phyloP scores from a whole-genome alignment of 2,329 filamentous ascomycete genomes.

The Pseudogymnoascus sp. region DNA sequence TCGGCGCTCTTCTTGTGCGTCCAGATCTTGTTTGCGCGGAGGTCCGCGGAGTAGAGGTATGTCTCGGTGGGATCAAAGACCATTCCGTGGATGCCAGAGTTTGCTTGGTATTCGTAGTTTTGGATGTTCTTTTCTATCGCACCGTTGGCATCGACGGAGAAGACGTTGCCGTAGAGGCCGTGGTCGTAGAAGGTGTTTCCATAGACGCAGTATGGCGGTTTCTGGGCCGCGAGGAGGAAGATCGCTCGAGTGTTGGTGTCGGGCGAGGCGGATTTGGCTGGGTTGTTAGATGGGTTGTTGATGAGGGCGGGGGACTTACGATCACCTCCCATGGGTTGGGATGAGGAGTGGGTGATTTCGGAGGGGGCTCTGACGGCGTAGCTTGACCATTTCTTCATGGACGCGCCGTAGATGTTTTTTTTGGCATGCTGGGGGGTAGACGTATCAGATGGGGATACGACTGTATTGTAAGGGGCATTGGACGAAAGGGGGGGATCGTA shows the following conservation, averaged over 20 bases:
- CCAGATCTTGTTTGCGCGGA: conserved; percentile 75
- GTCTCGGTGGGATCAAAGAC: conserved; percentile 66
- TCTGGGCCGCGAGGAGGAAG: conserved; percentile 71
- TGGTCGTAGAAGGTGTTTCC: conserved; percentile 86
- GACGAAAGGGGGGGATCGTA: too few species aligned
- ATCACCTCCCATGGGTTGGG: conserved; percentile 68
- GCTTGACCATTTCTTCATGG: conserved; percentile 90
- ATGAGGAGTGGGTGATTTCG: conserved; percentile 65
- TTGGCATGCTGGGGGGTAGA: conserved; percentile 53
- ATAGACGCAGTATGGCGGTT: conserved; percentile 74
- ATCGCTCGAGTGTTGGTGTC: conserved; percentile 81
- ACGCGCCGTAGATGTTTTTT: conserved; percentile 79
- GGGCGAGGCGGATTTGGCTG: conserved; percentile 54
- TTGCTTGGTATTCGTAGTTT: conserved; percentile 61
- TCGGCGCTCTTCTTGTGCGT: conserved; percentile 62
- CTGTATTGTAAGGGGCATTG: too few species aligned
- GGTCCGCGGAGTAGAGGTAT: conserved; percentile 71
- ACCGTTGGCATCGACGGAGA: conserved; percentile 49
- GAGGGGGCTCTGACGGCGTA: conserved; percentile 67
- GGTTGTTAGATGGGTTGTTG: conserved; percentile 8
- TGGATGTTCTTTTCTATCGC: conserved; percentile 57
- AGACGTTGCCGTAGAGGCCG: conserved; percentile 74
- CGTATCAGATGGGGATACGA: too few species aligned
- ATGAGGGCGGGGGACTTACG: conserved; percentile 40
- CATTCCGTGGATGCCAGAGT: conserved; percentile 73